A percentile compares a stretch with the other conserved stretches of the same genome.
phyloP scores from a whole-genome alignment of 2,329 filamentous ascomycete genomes.

The Blastomyces gilchristii region DNA sequence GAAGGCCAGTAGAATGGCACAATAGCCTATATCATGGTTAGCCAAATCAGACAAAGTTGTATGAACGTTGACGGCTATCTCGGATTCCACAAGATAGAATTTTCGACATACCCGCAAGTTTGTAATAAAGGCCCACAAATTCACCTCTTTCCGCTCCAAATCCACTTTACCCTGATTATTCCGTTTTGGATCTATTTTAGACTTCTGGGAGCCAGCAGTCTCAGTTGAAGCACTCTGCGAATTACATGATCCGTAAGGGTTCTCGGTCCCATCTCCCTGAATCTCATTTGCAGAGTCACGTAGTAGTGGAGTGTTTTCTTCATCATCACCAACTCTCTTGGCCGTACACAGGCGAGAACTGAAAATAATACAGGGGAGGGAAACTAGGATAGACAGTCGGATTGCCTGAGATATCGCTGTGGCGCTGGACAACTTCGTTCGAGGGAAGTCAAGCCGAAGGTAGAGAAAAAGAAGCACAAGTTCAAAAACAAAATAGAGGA shows the following conservation, averaged over 20 bases:
- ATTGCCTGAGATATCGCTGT: slow-evolving; percentile 12
- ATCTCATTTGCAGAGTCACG: slow-evolving; percentile 5
- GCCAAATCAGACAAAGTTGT: not conserved
- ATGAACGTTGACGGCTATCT: not conserved
- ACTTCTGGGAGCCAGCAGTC: not conserved
- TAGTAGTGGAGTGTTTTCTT: slow-evolving; percentile 19
- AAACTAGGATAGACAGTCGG: slow-evolving; percentile 15
- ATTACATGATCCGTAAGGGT: slow-evolving; percentile 21
- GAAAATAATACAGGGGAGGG: slow-evolving; percentile 15
- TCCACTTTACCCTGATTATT: not conserved
- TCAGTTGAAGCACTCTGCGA: slow-evolving; percentile 6
- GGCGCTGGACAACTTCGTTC: slow-evolving; percentile 18
- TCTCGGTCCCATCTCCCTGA: slow-evolving; percentile 20
- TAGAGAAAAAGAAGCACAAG: slow-evolving; percentile 36
- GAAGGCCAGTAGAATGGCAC: slow-evolving; percentile 71
- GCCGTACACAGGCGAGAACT: slow-evolving; percentile 7
- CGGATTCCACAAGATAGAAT: not conserved
- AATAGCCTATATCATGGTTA: slow-evolving; percentile 46
- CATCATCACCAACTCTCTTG: slow-evolving; percentile 12
- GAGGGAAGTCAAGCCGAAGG: slow-evolving; percentile 20
- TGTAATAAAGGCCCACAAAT: not conserved
- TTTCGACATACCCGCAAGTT: not conserved
- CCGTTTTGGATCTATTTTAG: not conserved
- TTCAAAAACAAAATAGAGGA: slow-evolving; percentile 50
- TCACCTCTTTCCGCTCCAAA: not conserved